Percentiles rank a stretch among this genome's conserved stretches.
Evolutionary conservation across 805 yeast genomes (phyloP).

Genomic region (Barnettozyma populi): DNA sequence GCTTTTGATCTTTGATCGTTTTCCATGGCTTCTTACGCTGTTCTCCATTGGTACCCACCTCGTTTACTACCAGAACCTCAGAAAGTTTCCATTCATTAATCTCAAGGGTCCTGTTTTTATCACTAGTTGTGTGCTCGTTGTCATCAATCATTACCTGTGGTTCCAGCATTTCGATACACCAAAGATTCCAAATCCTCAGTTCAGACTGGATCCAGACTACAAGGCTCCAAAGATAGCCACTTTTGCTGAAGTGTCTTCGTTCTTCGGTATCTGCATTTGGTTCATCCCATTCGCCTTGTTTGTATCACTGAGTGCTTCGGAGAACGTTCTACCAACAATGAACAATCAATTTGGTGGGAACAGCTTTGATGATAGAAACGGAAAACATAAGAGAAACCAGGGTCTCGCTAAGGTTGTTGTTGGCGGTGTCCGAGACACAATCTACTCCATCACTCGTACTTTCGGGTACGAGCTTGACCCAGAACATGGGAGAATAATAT

Average conservation of each 20-base stretch:
- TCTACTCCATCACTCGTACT: conserved; percentile 42
- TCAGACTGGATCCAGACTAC: conserved; percentile 52
- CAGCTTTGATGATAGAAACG: conserved; percentile 26
- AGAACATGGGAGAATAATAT: conserved; percentile 44
- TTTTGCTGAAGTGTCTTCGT: conserved; percentile 89
- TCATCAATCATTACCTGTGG: conserved; percentile 85
- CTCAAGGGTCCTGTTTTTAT: conserved; percentile 69
- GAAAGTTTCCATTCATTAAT: conserved; percentile 78
- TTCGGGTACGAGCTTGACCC: conserved; percentile 64
- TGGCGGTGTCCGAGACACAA: conserved; percentile 41
- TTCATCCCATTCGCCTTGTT: conserved; percentile 88
- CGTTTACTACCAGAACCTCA: conserved; percentile 71
- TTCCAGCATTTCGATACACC: conserved; percentile 76
- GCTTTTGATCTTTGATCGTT: conserved; percentile 67
- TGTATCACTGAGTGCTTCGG: conserved; percentile 88
- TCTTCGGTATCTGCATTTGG: conserved; percentile 93
- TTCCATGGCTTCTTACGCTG: conserved; percentile 64
- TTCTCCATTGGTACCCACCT: conserved; percentile 67
- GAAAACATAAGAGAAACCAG: conserved; percentile 39
- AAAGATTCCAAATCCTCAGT: conserved; percentile 57
- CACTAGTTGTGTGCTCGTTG: conserved; percentile 63
- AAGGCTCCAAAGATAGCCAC: conserved; percentile 66
- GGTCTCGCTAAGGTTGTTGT: conserved; percentile 69
- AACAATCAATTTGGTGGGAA: conserved; percentile 24
- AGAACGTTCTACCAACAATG: conserved; percentile 68